Evolutionary conservation across 192 early-diverging fungal species (phyloP).

Genomic region (Chytriomyces sp.): DNA sequence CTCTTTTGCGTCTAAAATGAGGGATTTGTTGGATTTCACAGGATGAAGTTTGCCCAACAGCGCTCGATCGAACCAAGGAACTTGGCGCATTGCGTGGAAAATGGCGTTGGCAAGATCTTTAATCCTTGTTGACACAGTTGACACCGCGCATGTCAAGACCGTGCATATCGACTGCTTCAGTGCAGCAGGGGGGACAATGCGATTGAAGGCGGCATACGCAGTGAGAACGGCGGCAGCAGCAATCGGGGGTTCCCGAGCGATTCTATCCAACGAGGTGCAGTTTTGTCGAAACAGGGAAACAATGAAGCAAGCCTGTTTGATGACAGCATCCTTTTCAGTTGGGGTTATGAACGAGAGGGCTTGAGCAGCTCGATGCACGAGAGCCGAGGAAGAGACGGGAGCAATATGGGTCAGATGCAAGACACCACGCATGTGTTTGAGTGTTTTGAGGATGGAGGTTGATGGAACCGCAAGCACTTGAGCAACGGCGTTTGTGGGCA

Average conservation of each 20-base stretch:
- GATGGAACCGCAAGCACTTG: not conserved
- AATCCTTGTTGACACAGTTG: not conserved
- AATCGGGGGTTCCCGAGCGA: not conserved
- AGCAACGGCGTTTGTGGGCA: not conserved
- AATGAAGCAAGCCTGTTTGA: not conserved
- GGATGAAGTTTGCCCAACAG: not conserved
- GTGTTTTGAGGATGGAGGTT: not conserved
- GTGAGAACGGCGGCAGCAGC: not conserved
- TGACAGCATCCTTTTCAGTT: not conserved
- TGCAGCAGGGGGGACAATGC: not conserved
- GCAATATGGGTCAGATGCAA: not conserved
- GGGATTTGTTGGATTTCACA: not conserved
- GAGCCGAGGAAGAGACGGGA: not conserved
- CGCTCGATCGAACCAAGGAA: not conserved
- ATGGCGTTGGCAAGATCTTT: not conserved
- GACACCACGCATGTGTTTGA: not conserved
- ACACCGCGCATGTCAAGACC: not conserved
- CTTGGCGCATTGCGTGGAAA: not conserved
- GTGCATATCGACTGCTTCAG: not conserved
- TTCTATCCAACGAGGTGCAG: not conserved
- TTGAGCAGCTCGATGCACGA: not conserved
- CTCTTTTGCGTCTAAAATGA: not conserved
- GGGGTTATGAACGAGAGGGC: not conserved
- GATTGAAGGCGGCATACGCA: not conserved
- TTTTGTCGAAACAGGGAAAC: too few relatives aligned